Evolutionary conservation across 768 basidiomycete genomes (phyloP).

Genomic region (Kwoniella dejecticola): DNA sequence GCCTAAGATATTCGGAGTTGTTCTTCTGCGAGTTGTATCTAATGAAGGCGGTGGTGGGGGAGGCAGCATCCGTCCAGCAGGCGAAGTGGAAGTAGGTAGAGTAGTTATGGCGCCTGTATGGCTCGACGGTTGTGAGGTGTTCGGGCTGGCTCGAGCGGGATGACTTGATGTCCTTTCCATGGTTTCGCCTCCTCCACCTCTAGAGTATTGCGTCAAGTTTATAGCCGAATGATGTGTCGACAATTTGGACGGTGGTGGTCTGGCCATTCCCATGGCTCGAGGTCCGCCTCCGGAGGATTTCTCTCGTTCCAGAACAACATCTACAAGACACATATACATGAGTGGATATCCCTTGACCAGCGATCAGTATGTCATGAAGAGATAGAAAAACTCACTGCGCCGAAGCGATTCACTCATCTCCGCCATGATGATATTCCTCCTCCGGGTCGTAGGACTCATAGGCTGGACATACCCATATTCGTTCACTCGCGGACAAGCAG

Average conservation of each 20-base stretch:
- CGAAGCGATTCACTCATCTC: conserved; percentile 50
- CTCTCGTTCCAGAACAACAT: conserved; percentile 47
- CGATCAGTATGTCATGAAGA: too few relatives aligned
- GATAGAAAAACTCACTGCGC: conserved; percentile 35
- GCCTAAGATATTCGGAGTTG: conserved; percentile 35
- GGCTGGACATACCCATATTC: conserved; percentile 33
- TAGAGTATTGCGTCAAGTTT: conserved; percentile 32
- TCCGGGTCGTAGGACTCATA: conserved; percentile 40
- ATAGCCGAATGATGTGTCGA: conserved; percentile 29
- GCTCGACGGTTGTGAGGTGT: conserved; percentile 15
- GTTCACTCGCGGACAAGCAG: conserved; percentile 22
- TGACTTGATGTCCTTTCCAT: conserved; percentile 27
- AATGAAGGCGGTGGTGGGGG: conserved; percentile 6
- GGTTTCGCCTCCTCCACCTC: conserved; percentile 19
- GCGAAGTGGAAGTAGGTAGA: conserved; percentile 1
- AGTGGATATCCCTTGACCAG: neutral
- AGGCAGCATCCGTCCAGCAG: neutral
- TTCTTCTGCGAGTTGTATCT: conserved; percentile 9
- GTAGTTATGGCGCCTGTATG: conserved; percentile 13
- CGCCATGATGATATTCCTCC: conserved; percentile 45
- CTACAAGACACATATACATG: conserved; percentile 18
- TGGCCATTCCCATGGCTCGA: conserved; percentile 6
- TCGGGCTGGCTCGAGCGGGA: conserved; percentile 15
- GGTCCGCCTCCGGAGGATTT: conserved; percentile 32
- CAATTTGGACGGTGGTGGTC: conserved; percentile 29